phyloP scores from a whole-genome alignment of 2,329 filamentous ascomycete genomes.

The Thelonectria blattea region DNA sequence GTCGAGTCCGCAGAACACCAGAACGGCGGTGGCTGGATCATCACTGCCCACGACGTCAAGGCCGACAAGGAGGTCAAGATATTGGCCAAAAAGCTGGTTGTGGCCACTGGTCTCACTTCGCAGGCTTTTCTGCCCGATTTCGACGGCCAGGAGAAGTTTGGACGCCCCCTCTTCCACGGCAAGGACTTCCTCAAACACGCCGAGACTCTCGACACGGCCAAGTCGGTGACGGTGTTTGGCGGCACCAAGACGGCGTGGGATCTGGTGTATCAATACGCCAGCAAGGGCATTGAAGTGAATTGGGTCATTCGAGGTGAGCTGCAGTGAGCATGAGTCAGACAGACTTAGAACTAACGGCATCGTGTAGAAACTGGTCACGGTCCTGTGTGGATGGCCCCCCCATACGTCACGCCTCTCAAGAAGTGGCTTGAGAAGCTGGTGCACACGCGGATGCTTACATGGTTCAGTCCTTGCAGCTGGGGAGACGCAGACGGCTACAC shows the following conservation, averaged over 20 bases:
- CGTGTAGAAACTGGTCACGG: conserved; percentile 53
- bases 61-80: conserved; percentile 38
- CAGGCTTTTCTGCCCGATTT: conserved; percentile 53
- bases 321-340: neutral
- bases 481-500: conserved; percentile 61
- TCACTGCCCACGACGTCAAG: conserved; percentile 24
- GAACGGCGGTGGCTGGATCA: conserved; percentile 49
- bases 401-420: conserved; percentile 67
- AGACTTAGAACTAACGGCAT: neutral
- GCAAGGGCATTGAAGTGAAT: conserved; percentile 60
- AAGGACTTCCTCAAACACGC: conserved; percentile 52
- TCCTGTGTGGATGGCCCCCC: conserved; percentile 60
- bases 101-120: conserved; percentile 63
- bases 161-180: conserved; percentile 55
- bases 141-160: conserved; percentile 53
- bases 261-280: conserved; percentile 66
- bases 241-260: conserved; percentile 71
- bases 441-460: conserved; percentile 62
- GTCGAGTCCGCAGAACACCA: conserved; percentile 52
- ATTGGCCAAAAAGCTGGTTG: conserved; percentile 53
- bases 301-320: conserved; percentile 62
- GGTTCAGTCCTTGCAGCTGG: conserved; percentile 72
- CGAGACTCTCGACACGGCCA: conserved; percentile 49
- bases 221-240: conserved; percentile 62
- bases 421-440: conserved; percentile 65